These are phyloP conservation scores for Thyridium curvatum DNA, from an alignment of 2,329 filamentous ascomycete genomes.

Conservation along the genomic window DNA sequence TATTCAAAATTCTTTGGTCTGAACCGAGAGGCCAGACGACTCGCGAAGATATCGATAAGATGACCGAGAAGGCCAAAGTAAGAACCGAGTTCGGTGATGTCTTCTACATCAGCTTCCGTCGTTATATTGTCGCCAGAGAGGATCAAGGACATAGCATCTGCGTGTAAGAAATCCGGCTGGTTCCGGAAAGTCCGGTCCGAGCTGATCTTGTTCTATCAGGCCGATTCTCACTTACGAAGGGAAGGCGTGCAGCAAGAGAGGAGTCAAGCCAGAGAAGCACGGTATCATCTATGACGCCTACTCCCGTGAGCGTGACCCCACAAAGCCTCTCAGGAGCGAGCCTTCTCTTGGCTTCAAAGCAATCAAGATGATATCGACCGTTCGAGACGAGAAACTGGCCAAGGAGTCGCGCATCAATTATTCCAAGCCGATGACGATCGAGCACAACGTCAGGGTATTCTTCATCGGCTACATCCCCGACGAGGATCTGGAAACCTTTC, in stretches of 20 bases:
- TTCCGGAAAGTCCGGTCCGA: not conserved
- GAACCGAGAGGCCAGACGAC: slow-evolving; percentile 37
- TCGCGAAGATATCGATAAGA: slow-evolving; percentile 21
- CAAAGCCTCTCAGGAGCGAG: slow-evolving; percentile 27
- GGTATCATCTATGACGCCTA: slow-evolving; percentile 40
- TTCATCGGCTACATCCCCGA: slow-evolving; percentile 44
- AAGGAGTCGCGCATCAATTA: slow-evolving; percentile 51
- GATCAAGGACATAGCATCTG: slow-evolving; percentile 48
- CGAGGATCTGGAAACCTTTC: slow-evolving; percentile 33
- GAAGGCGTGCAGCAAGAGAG: slow-evolving; percentile 45
- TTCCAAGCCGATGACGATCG: slow-evolving; percentile 47
- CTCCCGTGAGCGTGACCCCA: too few relatives aligned
- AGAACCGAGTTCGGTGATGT: slow-evolving; percentile 14
- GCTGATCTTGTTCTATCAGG: slow-evolving; percentile 22
- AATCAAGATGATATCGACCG: slow-evolving; percentile 35
- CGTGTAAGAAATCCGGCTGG: slow-evolving; percentile 39
- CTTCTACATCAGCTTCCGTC: slow-evolving; percentile 43
- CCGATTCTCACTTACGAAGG: slow-evolving; percentile 51
- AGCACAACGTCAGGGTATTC: slow-evolving; percentile 52
- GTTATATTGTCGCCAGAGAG: slow-evolving; percentile 48
- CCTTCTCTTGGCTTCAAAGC: slow-evolving; percentile 40
- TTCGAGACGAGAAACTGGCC: slow-evolving; percentile 36
- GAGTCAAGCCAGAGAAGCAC: slow-evolving; percentile 45
- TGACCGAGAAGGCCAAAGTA: slow-evolving; percentile 18
- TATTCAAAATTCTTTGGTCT: slow-evolving; percentile 50